These are phyloP conservation scores for Boletellus deceptivus DNA, from an alignment of 1,284 basidiomycete genomes.

Conservation along the genomic window DNA sequence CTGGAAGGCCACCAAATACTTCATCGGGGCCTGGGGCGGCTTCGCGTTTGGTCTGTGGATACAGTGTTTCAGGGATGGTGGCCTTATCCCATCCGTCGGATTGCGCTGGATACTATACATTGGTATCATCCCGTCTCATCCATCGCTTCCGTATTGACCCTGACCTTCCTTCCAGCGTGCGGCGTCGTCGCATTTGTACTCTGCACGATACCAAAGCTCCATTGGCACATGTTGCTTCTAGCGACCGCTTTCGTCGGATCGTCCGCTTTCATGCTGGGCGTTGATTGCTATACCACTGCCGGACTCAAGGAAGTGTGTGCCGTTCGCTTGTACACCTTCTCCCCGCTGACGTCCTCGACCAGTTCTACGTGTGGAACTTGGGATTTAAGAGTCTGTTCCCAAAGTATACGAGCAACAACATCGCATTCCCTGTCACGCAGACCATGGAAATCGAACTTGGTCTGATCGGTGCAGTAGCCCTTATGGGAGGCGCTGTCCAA, in stretches of 20 bases:
- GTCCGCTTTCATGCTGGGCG: conserved; percentile 88
- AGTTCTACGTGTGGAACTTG: conserved; percentile 95
- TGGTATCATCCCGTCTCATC: conserved; percentile 41
- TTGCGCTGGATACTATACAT: conserved; percentile 88
- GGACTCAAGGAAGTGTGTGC: conserved; percentile 82
- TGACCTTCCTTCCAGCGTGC: conserved; percentile 40
- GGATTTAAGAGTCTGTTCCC: conserved; percentile 82
- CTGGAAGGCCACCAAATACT: conserved; percentile 83
- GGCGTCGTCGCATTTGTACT: conserved; percentile 59
- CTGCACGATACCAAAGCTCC: conserved; percentile 67
- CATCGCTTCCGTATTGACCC: conserved; percentile 18
- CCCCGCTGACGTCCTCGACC: conserved; percentile 8
- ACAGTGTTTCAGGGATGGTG: conserved; percentile 80
- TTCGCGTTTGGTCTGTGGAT: conserved; percentile 86
- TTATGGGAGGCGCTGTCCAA: conserved; percentile 90
- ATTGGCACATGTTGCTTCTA: conserved; percentile 78
- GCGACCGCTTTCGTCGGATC: conserved; percentile 88
- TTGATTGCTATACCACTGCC: conserved; percentile 91
- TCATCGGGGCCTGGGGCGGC: conserved; percentile 87
- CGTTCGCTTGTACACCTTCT: not conserved
- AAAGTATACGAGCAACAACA: conserved; percentile 63
- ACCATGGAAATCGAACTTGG: conserved; percentile 94
- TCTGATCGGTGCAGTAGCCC: conserved; percentile 73
- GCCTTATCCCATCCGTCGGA: conserved; percentile 73
- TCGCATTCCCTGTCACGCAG: conserved; percentile 81